Conservation (phyloP, 768 basidiomycete species). For the Naganishia vishniacii region DNA sequence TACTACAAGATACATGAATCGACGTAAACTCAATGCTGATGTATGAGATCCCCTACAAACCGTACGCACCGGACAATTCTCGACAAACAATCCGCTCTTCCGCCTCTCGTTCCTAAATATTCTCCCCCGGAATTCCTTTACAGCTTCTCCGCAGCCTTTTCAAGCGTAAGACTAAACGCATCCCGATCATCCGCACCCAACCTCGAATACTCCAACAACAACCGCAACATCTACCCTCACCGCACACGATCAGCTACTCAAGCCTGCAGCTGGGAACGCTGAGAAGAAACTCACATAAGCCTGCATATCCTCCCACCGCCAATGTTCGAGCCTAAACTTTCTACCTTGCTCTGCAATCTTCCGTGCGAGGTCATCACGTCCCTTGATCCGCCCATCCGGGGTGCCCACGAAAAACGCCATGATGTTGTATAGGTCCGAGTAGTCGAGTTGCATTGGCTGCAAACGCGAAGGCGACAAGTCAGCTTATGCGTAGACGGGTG, state of each 20-base stretch:
- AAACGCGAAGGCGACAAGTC: not conserved
- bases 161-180: conserved; percentile 32
- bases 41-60: too few species aligned
- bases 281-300: conserved; percentile 35
- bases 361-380: conserved; percentile 42
- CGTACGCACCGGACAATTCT: too few species aligned
- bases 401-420: conserved; percentile 46
- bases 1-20: too few species aligned
- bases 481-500: not conserved
- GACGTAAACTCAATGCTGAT: too few species aligned
- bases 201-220: conserved; percentile 43
- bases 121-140: too few species aligned
- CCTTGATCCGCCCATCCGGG: conserved; percentile 37
- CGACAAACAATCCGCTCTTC: too few species aligned
- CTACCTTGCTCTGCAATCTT: conserved; percentile 40
- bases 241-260: not conserved
- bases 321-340: conserved; percentile 43
- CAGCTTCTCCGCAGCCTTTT: not conserved
- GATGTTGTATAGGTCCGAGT: conserved; percentile 46
- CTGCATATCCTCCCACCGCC: conserved; percentile 49
- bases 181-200: conserved; percentile 37
- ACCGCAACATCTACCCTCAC: conserved; percentile 41
- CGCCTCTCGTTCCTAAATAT: too few species aligned
- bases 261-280: not conserved
- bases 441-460: conserved; percentile 47